Evolutionary conservation across 2,329 filamentous ascomycete genomes (phyloP).

Genomic region (Talaromyces albobiverticillius): DNA sequence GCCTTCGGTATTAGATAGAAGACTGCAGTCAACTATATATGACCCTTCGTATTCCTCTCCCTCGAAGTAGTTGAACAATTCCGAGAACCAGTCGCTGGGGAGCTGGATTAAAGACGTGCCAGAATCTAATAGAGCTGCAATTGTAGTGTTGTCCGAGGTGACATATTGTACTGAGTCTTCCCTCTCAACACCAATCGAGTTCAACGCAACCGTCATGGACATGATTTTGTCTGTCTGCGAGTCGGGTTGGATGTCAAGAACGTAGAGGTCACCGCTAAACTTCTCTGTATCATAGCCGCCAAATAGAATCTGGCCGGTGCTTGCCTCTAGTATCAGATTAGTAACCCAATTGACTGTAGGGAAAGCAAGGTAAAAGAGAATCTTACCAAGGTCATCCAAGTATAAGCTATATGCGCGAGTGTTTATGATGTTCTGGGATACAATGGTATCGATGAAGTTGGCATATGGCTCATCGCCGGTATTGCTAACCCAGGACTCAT

Average conservation of each 20-base stretch:
- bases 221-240: slow-evolving; percentile 49
- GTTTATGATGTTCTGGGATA: slow-evolving; percentile 52
- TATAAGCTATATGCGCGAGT: slow-evolving; percentile 41
- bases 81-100: slow-evolving; percentile 56
- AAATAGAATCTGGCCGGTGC: slow-evolving; percentile 59
- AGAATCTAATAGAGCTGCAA: slow-evolving; percentile 66
- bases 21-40: slow-evolving; percentile 25
- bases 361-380: not conserved
- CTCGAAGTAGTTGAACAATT: slow-evolving; percentile 22
- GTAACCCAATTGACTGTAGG: not conserved
- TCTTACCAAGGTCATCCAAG: slow-evolving; percentile 39
- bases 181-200: slow-evolving; percentile 35
- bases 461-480: slow-evolving; percentile 39
- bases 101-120: slow-evolving; percentile 71
- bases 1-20: slow-evolving; percentile 42
- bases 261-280: slow-evolving; percentile 62
- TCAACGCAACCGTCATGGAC: slow-evolving; percentile 44
- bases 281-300: slow-evolving; percentile 75
- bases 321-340: not conserved
- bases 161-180: slow-evolving; percentile 4
- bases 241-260: slow-evolving; percentile 55
- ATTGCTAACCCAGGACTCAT: slow-evolving; percentile 17
- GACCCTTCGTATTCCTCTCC: not conserved
- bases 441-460: slow-evolving; percentile 66
- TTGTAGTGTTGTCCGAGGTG: slow-evolving; percentile 32